Conservation (phyloP, 441 rosid species). For the Aleurites moluccanus region DNA sequence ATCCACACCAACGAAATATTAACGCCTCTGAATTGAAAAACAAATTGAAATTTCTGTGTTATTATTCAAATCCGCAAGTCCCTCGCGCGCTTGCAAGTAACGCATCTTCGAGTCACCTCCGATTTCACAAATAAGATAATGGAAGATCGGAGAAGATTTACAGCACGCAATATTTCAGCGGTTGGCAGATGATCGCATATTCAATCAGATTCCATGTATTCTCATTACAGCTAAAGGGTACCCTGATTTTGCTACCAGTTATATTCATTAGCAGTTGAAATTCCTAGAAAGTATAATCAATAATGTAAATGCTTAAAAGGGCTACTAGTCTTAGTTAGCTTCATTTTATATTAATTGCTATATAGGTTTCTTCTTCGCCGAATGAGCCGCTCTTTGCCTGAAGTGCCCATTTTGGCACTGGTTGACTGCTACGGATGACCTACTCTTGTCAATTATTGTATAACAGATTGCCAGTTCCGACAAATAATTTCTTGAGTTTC, state of each 20-base stretch:
- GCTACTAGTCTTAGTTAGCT: background rate
- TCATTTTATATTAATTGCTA: background rate
- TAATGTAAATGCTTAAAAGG: background rate
- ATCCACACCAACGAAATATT: no score
- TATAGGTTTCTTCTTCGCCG: slow-evolving; percentile 75
- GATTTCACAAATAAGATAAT: slow-evolving; percentile 13
- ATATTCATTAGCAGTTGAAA: slow-evolving; percentile 7
- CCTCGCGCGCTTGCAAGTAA: background rate
- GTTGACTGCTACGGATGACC: slow-evolving; percentile 70
- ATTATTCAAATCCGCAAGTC: background rate
- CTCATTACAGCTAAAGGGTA: slow-evolving; percentile 94
- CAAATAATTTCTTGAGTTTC: slow-evolving; percentile 16
- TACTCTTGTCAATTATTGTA: background rate
- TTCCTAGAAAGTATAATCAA: background rate
- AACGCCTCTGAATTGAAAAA: no score
- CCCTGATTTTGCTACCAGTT: slow-evolving; percentile 97
- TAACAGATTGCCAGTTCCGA: background rate
- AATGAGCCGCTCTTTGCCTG: slow-evolving; percentile 67
- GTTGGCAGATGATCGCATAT: slow-evolving; percentile 74
- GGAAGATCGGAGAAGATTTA: slow-evolving; percentile 34
- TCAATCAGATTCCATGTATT: slow-evolving; percentile 79
- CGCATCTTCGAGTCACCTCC: no score
- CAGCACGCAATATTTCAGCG: slow-evolving; percentile 96
- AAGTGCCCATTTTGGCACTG: slow-evolving; percentile 74
- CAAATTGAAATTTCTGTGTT: no score